Evolutionary conservation across 306 rosid genomes (phyloP).

Genomic region (Pyrus betulifolia): DNA sequence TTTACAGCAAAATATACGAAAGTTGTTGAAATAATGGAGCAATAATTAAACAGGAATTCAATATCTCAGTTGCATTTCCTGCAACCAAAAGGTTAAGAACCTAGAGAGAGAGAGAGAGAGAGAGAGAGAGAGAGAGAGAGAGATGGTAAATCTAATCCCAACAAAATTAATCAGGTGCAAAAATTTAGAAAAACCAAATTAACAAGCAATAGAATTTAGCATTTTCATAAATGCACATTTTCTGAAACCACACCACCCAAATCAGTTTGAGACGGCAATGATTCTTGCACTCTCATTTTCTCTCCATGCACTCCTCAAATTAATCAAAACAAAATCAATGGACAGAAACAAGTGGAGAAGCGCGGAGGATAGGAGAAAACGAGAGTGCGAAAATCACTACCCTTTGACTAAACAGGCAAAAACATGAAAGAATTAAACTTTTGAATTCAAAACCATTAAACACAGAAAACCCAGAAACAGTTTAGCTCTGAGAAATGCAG

Average conservation of each 20-base stretch:
- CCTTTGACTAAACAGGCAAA: background rate
- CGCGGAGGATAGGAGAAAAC: background rate
- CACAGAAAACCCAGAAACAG: background rate
- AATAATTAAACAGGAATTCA: background rate
- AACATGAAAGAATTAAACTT: background rate
- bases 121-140: background rate
- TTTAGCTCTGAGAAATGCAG: background rate
- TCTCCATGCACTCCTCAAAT: background rate
- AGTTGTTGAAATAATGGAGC: background rate
- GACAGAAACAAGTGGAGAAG: background rate
- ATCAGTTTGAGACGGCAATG: background rate
- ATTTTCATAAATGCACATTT: background rate
- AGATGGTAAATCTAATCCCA: background rate
- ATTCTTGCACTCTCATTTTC: background rate
- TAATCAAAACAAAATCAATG: background rate
- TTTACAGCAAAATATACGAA: background rate
- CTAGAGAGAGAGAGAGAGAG: background rate
- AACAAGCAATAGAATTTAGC: background rate
- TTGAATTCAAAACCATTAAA: background rate
- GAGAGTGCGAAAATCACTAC: background rate
- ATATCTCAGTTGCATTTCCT: background rate
- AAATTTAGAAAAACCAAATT: background rate
- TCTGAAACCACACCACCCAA: background rate
- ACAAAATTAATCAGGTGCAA: background rate
- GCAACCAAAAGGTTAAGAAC: background rate